Evolutionary conservation across 768 basidiomycete species (phyloP).

Genomic region (Rhodotorula sphaerocarpa): DNA sequence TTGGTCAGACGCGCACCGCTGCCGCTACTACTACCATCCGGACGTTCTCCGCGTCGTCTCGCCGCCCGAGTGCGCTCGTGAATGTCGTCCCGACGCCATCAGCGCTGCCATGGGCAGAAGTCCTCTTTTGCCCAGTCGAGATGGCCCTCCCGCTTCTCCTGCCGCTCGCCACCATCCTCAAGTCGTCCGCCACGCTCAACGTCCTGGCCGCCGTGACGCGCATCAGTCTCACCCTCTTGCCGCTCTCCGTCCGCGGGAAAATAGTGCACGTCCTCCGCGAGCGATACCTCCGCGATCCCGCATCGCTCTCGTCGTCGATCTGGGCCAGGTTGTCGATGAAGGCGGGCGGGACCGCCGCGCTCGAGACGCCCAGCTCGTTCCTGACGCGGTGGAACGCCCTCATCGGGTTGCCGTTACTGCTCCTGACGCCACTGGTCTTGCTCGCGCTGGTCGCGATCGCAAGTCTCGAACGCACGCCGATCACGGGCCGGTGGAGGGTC

Average conservation of each 20-base stretch:
- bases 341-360: background rate
- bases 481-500: slow-evolving; percentile 34
- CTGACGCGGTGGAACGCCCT: slow-evolving; percentile 26
- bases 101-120: background rate
- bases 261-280: slow-evolving; percentile 25
- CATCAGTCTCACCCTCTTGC: slow-evolving; percentile 30
- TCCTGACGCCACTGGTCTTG: slow-evolving; percentile 32
- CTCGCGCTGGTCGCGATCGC: slow-evolving; percentile 31
- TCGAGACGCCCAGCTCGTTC: slow-evolving; percentile 10
- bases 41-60: slow-evolving; percentile 6
- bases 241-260: slow-evolving; percentile 23
- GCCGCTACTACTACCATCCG: background rate
- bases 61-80: background rate
- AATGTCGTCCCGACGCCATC: background rate
- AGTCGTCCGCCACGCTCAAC: slow-evolving; percentile 29
- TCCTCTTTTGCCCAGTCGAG: background rate
- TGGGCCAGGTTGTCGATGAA: slow-evolving; percentile 3
- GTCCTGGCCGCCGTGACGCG: slow-evolving; percentile 23
- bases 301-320: slow-evolving; percentile 13
- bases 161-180: slow-evolving; percentile 26
- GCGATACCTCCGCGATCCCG: slow-evolving; percentile 28
- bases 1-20: too few species aligned
- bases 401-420: slow-evolving; percentile 18
- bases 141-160: slow-evolving; percentile 19
- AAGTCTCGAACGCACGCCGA: slow-evolving; percentile 32